Evolutionary conservation across 2,329 filamentous ascomycete species (phyloP).

Genomic region (Pseudogymnoascus sp.): DNA sequence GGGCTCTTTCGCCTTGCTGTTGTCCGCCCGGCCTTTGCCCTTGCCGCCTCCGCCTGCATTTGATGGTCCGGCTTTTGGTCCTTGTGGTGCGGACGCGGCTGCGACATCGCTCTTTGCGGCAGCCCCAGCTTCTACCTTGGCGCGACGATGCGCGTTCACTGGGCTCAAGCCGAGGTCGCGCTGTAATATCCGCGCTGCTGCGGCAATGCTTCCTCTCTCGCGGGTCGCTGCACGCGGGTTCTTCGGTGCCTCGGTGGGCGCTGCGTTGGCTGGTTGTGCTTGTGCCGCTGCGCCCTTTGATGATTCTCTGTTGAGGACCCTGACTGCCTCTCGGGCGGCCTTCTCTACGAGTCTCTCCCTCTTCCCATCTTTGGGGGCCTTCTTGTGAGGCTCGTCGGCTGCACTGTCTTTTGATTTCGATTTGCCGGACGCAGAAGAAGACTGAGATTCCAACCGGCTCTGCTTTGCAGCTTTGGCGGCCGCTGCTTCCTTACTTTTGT

Average conservation of each 20-base stretch:
- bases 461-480: constrained; percentile 49
- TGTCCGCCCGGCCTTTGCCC: constrained; percentile 19
- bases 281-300: constrained; percentile 40
- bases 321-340: constrained; percentile 52
- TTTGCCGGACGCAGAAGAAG: constrained; percentile 43
- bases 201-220: constrained; percentile 42
- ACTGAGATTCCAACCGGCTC: constrained; percentile 37
- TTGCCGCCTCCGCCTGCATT: constrained; percentile 20
- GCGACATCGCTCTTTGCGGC: constrained; percentile 23
- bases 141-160: constrained; percentile 52
- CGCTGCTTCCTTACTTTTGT: constrained; percentile 50
- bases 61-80: constrained; percentile 12
- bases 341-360: constrained; percentile 54
- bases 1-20: constrained; percentile 28
- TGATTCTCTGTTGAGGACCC: constrained; percentile 53
- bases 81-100: constrained; percentile 13
- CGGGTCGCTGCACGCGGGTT: constrained; percentile 42
- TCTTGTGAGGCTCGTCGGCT: constrained; percentile 39
- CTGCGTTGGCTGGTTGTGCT: constrained; percentile 31
- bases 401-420: constrained; percentile 22
- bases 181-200: constrained; percentile 56
- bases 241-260: constrained; percentile 39
- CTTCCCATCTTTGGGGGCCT: constrained; percentile 54
- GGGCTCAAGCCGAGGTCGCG: constrained; percentile 57
- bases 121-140: constrained; percentile 41